Conservation (phyloP, 306 rosid genomes). For the Cajanus cajan region DNA sequence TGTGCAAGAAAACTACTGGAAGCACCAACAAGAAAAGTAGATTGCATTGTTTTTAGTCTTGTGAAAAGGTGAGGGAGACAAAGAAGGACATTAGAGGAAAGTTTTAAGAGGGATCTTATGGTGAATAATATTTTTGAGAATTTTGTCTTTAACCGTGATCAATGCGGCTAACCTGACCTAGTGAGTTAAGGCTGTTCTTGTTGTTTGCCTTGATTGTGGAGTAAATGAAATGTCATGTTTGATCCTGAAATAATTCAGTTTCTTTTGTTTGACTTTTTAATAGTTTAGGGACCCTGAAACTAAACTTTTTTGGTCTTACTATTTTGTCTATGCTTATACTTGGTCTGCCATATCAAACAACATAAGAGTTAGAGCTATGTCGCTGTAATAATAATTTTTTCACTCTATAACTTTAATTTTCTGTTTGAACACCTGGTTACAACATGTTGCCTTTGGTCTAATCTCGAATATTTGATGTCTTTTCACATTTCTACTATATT, state of each 20-base stretch:
- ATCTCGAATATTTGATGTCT: neutral
- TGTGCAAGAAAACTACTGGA: neutral
- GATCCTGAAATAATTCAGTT: neutral
- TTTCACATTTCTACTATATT: conserved; percentile 2
- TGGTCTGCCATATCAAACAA: neutral
- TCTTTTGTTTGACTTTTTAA: neutral
- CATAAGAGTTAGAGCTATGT: neutral
- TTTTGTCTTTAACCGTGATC: neutral
- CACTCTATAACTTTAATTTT: neutral
- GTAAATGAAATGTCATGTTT: neutral
- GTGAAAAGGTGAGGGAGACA: neutral
- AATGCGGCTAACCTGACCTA: neutral
- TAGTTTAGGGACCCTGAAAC: no score
- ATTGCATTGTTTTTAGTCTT: neutral
- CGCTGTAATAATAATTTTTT: neutral
- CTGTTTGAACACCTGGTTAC: neutral
- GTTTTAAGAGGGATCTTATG: neutral
- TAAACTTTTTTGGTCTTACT: no score
- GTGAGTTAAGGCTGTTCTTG: neutral
- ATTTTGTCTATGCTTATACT: neutral
- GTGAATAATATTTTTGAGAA: neutral
- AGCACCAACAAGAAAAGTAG: neutral
- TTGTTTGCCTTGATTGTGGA: neutral
- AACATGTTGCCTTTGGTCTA: neutral
- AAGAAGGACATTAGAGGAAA: neutral